Base-by-base conservation (phyloP, 495 filamentous ascomycete genomes). In the Neurospora tetraspora region DNA sequence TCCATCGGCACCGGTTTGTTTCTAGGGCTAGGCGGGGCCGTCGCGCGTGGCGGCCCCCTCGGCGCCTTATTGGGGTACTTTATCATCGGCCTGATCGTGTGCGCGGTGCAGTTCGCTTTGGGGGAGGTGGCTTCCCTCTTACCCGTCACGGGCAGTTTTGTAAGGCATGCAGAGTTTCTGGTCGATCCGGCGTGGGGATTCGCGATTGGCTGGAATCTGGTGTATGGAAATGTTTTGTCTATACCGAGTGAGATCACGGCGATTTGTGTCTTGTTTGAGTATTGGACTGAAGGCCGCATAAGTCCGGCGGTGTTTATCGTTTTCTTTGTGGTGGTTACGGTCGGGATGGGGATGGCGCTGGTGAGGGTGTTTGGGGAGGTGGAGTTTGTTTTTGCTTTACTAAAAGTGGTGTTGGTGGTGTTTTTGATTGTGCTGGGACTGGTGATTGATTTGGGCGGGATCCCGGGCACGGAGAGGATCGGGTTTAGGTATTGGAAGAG, bases 121-220 rank as follows among this genome's bases (percentile, higher is more conserved):
- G 90, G 90, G 59, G 88, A 93, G 79, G 84, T 85, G 69, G 85
- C 88, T 69, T 89, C 91, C 39, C 85, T 91, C 80, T 84, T 92
- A 9, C 88, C 91, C 0, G 84, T 88, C 0, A 86, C 85, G 1
- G 87, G 87, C 23, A 83, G 83, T 4, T 85, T 88, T 65, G 85
- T 87, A 2, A 76, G 91, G 27, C 93, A 94, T 73, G 88, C 91
- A 47, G 86, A 93, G 74, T 88, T 92, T 71, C 87, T 93, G 61
- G 88, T 94, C 68, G 91, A 94, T 75, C 90, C 91, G 39, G 91
- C 91, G 71, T 83, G 93, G 80, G 93, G 93, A 3, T 94, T 96
- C 74, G 91, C 93, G 47, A 90, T 94, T 74, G 93, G 93, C 8
- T 86, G 83, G 83, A 87, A 86, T 65, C 69, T 86, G 69, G 85